Base-by-base conservation (phyloP, 2,329 filamentous ascomycete genomes). In the Leptographium galeiforme region DNA sequence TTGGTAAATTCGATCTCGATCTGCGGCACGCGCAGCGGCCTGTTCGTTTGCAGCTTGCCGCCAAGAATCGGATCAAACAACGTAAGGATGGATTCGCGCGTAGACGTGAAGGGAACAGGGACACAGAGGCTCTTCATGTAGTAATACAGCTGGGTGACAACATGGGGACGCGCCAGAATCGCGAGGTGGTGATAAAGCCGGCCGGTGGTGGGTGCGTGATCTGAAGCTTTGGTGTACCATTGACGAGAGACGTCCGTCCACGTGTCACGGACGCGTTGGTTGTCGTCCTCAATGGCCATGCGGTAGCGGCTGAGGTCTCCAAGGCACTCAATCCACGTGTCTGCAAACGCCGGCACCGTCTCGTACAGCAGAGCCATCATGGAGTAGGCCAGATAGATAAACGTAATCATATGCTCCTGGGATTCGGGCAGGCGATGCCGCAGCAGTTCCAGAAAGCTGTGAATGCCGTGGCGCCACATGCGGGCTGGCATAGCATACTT, bases 401-500 rank as follows among this genome's bases (percentile, higher is more conserved):
- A 97, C 0, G 83, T 82, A 0, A 95, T 70, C 89, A 97, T 96
- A 53, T 94, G 86, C 50, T 96, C 90, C 0, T 89, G 69, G 1
- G 86, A 89, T 0, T 74, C 75, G 0, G 90, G 91, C 0, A 95
- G 70, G 2, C 83, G 78, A 58, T 87, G 81, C 0, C 88, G 74
- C 0, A 95, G 66, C 0, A 94, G 65, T 59, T 95, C 88, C 0
- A 95, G 72, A 54, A 93, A 93, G 0, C 81, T 83, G 63, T 94
- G 89, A 4, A 97, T 96, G 0, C 87, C 91, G 60, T 95, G 87
- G 0, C 88, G 77, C 93, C 93, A 97, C 87, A 97, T 93, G 0
- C 91, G 74, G 0, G 87, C 89, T 0, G 91, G 90, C 88, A 97
- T 96, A 0, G 82, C 82, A 60, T 95, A 95, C 57, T 93, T 93